A percentile compares a stretch with the other conserved stretches of the same genome.
Evolutionary conservation across 345 rosid species (phyloP).

Genomic region (Eutrema heterophyllum): DNA sequence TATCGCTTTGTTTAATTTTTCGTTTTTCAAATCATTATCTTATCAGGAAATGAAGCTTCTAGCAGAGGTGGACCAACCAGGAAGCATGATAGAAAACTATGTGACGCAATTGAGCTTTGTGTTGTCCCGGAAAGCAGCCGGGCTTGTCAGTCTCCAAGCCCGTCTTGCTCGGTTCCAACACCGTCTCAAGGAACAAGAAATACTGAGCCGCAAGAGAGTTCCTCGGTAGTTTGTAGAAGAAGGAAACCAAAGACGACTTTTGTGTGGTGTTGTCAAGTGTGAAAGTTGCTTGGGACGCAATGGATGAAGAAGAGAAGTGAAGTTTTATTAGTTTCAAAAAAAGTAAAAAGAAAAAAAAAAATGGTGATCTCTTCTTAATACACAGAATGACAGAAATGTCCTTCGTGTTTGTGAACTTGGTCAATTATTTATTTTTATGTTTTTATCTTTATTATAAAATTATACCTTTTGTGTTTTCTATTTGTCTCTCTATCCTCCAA

Average conservation of each 20-base stretch:
- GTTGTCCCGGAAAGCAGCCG: slow-evolving; percentile 94
- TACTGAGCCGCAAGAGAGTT: slow-evolving; percentile 80
- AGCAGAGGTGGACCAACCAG: slow-evolving; percentile 97
- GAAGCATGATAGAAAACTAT: slow-evolving; percentile 90
- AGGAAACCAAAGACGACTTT: slow-evolving; percentile 1
- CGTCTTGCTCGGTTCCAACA: slow-evolving; percentile 96
- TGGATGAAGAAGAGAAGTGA: slow-evolving; percentile 16
- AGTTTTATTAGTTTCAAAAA: background rate
- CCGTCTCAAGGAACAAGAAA: slow-evolving; percentile 91
- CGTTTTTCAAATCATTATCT: background rate
- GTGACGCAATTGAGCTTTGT: slow-evolving; percentile 88
- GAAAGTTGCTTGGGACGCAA: slow-evolving; percentile 10
- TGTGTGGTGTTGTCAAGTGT: slow-evolving; percentile 23
- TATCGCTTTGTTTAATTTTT: background rate
- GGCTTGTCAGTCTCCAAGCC: slow-evolving; percentile 91
- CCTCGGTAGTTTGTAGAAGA: slow-evolving; percentile 33
- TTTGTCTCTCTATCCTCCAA: background rate
- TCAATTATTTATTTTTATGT: background rate
- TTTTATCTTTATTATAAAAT: background rate
- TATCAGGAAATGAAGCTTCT: slow-evolving; percentile 96
- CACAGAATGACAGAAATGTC: slow-evolving; percentile 9
- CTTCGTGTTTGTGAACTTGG: slow-evolving; percentile 20
- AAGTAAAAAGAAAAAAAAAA: background rate
- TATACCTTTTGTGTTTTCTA: background rate
- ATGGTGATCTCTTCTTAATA: slow-evolving; percentile 8